These are phyloP conservation scores for Epicoccum sorghinum DNA, from an alignment of 2,329 filamentous ascomycete species.

Conservation along the genomic window DNA sequence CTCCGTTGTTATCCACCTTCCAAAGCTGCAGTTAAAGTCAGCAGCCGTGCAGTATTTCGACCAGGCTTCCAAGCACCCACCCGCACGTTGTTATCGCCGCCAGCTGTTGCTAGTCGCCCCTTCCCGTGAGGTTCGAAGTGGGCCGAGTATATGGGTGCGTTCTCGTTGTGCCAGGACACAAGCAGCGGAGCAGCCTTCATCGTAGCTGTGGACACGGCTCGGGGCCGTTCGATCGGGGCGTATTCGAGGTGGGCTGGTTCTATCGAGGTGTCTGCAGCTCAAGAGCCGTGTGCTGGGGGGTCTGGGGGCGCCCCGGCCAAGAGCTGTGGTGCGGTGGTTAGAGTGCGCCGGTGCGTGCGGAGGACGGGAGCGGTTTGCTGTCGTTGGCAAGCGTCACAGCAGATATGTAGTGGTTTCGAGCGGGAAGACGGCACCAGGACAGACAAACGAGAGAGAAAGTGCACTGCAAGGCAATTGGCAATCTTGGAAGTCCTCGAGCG, in stretches of 20 bases:
- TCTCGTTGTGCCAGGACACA: conserved; percentile 98
- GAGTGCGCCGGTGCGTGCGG: conserved; percentile 16
- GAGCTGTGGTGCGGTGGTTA: conserved; percentile 8
- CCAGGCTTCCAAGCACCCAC: conserved; percentile 58
- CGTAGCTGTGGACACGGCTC: conserved; percentile 28
- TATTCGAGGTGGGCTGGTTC: background rate
- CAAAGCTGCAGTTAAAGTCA: conserved; percentile 73
- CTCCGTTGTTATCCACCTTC: conserved; percentile 84
- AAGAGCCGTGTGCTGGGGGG: conserved; percentile 6
- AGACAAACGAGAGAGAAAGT: background rate
- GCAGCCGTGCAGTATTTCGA: conserved; percentile 24
- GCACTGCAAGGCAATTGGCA: conserved; percentile 28
- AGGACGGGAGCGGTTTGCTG: conserved; percentile 20
- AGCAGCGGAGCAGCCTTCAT: conserved; percentile 98
- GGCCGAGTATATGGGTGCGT: conserved; percentile 94
- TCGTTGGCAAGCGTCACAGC: conserved; percentile 10
- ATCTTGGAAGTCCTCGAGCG: conserved; percentile 8
- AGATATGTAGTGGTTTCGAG: background rate
- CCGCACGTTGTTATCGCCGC: conserved; percentile 95
- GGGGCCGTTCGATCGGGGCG: conserved; percentile 21
- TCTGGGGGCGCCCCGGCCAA: conserved; percentile 15
- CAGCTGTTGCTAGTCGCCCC: conserved; percentile 88
- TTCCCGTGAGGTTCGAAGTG: conserved; percentile 95
- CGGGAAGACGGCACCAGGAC: background rate
- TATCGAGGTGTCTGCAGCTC: conserved; percentile 6